phyloP scores from a whole-genome alignment of 148 eudicot genomes.

The Amaranthus hypochondriacus region DNA sequence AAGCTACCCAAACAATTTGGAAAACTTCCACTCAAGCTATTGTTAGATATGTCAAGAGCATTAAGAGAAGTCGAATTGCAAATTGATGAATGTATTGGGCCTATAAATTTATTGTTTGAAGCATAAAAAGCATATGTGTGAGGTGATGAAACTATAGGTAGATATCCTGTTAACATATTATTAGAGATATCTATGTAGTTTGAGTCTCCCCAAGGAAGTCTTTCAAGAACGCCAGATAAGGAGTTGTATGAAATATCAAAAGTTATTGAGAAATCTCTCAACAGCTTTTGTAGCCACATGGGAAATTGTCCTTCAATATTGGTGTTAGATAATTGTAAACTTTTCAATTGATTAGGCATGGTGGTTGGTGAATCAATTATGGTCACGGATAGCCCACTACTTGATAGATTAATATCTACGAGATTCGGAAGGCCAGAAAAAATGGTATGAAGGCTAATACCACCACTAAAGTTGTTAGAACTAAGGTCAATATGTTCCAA shows the following conservation, averaged over 20 bases:
- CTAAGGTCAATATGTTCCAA: background rate
- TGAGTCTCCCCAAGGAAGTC: slow-evolving; percentile 1
- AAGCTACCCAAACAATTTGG: slow-evolving; percentile 20
- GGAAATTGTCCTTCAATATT: slow-evolving; percentile 19
- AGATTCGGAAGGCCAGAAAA: background rate
- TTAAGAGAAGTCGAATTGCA: background rate
- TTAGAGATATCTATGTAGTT: slow-evolving; percentile 5
- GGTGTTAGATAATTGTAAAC: slow-evolving; percentile 23
- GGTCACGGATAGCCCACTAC: background rate
- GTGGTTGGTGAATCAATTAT: background rate
- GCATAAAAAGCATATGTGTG: background rate
- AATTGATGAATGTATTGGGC: slow-evolving; percentile 11
- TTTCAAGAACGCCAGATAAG: slow-evolving; percentile 3
- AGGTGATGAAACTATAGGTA: slow-evolving; percentile 26
- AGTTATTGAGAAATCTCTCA: background rate
- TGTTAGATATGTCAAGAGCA: slow-evolving; percentile 20
- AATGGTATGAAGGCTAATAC: background rate
- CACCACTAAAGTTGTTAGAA: background rate
- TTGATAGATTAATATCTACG: background rate
- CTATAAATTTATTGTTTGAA: slow-evolving; percentile 24
- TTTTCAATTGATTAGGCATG: slow-evolving; percentile 2
- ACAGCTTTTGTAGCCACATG: slow-evolving; percentile 15
- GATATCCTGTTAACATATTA: slow-evolving; percentile 27
- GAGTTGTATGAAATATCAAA: slow-evolving; percentile 32
- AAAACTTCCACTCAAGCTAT: slow-evolving; percentile 14